Conservation (phyloP, 1,284 basidiomycete genomes). For the Rhodotorula sp. region DNA sequence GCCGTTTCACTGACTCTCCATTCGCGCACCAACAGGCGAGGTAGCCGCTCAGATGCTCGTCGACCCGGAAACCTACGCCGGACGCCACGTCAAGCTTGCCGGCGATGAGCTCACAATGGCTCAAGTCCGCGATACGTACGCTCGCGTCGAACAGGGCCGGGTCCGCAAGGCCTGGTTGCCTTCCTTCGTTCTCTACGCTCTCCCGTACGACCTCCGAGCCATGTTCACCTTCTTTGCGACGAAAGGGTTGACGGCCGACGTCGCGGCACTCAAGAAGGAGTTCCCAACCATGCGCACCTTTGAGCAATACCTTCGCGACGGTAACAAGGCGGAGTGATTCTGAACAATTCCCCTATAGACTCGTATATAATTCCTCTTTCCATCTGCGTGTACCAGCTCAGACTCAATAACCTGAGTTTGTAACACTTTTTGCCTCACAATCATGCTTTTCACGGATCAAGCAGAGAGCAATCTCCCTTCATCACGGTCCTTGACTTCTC, state of each 20-base stretch:
- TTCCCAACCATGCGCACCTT: constrained; percentile 7
- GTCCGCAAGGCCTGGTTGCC: constrained; percentile 19
- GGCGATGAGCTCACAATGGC: constrained; percentile 20
- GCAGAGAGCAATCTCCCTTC: too few species aligned
- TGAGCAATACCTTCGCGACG: constrained; percentile 16
- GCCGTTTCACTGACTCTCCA: too few species aligned
- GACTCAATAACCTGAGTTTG: too few species aligned
- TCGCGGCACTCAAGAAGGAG: constrained; percentile 2
- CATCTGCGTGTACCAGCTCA: not conserved
- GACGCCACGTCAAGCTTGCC: constrained; percentile 16
- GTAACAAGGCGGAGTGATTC: not conserved
- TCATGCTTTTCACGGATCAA: too few species aligned
- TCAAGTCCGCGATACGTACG: constrained; percentile 1
- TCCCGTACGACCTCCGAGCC: constrained; percentile 18
- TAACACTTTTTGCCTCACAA: too few species aligned
- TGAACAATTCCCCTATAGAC: not conserved
- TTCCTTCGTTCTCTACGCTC: not conserved
- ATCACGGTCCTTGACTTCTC: too few species aligned
- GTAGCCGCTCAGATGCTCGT: constrained; percentile 16
- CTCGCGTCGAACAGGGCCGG: not conserved
- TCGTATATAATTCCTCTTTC: not conserved
- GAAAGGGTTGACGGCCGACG: constrained; percentile 5
- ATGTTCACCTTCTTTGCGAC: constrained; percentile 20
- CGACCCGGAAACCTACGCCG: constrained; percentile 7
- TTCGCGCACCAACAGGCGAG: not conserved